Conservation (phyloP, 2,329 filamentous ascomycete genomes). For the Paecilomyces sp. region DNA sequence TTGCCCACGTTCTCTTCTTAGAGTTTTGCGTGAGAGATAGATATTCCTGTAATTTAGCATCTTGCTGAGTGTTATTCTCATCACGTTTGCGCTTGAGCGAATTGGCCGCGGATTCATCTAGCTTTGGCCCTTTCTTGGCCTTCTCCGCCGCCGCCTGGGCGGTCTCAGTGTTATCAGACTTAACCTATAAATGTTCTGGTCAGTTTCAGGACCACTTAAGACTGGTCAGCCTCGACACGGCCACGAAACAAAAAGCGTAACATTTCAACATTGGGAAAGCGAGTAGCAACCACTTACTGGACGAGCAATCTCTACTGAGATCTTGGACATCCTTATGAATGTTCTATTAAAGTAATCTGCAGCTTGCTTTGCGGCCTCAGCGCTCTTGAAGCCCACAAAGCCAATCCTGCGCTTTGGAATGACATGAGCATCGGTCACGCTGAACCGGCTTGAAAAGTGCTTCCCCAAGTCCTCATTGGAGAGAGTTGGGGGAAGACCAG, state of each 20-base stretch:
- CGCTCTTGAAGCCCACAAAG: conserved; percentile 86
- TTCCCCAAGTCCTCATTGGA: conserved; percentile 78
- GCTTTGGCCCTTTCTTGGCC: conserved; percentile 13
- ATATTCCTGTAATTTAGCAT: conserved; percentile 81
- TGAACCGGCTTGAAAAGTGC: conserved; percentile 72
- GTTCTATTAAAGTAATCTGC: conserved; percentile 94
- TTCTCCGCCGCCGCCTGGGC: conserved; percentile 12
- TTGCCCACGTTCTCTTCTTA: conserved; percentile 57
- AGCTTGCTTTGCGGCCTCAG: conserved; percentile 71
- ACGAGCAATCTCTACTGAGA: conserved; percentile 79
- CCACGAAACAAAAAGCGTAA: conserved; percentile 19
- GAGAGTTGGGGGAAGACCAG: conserved; percentile 74
- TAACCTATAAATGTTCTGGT: conserved; percentile 32
- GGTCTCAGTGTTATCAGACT: conserved; percentile 24
- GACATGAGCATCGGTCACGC: conserved; percentile 87
- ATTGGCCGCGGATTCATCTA: conserved; percentile 15
- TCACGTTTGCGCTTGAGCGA: conserved; percentile 35
- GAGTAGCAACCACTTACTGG: conserved; percentile 51
- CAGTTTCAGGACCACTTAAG: conserved; percentile 30
- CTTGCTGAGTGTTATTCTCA: conserved; percentile 55
- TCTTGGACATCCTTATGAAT: conserved; percentile 93
- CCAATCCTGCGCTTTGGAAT: conserved; percentile 85
- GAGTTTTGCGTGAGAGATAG: conserved; percentile 70
- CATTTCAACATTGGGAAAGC: not conserved
- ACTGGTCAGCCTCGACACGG: conserved; percentile 11